Evolutionary conservation across 2,329 filamentous ascomycete genomes (phyloP).

Genomic region (Canariomyces notabilis): DNA sequence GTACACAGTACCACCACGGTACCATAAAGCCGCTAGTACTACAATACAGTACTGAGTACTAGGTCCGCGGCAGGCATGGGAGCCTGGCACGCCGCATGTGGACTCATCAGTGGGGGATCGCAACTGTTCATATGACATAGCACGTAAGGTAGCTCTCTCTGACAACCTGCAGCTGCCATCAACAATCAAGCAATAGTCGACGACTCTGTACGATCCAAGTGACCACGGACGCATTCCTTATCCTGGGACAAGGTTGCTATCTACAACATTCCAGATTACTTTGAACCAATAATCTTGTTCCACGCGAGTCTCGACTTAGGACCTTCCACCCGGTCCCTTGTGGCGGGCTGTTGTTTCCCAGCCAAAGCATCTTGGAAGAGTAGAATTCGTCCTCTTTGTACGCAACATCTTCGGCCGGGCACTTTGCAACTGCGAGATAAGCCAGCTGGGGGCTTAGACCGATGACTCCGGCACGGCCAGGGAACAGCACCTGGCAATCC

Average conservation of each 20-base stretch:
- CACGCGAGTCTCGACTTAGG: too few relatives aligned
- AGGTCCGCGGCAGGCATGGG: too few relatives aligned
- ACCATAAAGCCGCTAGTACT: too few relatives aligned
- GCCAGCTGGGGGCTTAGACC: background rate
- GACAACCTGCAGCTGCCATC: background rate
- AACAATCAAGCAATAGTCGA: background rate
- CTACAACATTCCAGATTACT: too few relatives aligned
- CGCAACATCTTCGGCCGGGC: background rate
- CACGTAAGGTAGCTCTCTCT: background rate
- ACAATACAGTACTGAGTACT: too few relatives aligned
- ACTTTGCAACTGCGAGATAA: background rate
- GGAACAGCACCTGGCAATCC: conserved; percentile 23
- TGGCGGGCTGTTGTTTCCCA: too few relatives aligned
- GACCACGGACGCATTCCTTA: background rate
- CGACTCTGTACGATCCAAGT: background rate
- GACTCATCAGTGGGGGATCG: conserved; percentile 12
- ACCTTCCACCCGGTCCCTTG: too few relatives aligned
- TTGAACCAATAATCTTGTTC: too few relatives aligned
- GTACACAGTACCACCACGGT: too few relatives aligned
- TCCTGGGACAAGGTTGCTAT: too few relatives aligned
- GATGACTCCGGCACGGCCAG: conserved; percentile 20
- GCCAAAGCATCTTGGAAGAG: background rate
- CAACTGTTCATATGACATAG: conserved; percentile 15
- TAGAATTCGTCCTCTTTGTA: background rate
- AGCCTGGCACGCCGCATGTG: too few relatives aligned